Conservation (phyloP, 2,329 filamentous ascomycete species). For the Decorospora gaudefroyi region DNA sequence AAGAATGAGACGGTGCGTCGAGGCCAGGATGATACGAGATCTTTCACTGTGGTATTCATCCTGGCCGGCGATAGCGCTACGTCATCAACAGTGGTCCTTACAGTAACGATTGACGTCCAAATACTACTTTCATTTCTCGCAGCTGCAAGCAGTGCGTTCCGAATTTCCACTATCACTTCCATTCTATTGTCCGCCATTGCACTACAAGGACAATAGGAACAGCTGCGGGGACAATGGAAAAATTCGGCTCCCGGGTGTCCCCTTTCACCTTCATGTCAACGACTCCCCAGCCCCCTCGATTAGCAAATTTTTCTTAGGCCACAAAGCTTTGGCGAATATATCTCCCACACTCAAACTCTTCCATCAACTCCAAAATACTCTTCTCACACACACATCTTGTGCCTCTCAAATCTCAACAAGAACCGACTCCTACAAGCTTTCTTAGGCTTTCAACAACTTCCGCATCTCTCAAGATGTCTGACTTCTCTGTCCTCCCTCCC, state of each 20-base stretch:
- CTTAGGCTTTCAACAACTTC: neutral
- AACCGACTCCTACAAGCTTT: neutral
- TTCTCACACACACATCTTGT: neutral
- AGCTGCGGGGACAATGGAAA: conserved; percentile 9
- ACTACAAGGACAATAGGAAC: conserved; percentile 17
- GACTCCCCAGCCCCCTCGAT: conserved; percentile 15
- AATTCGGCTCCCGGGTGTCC: conserved; percentile 7
- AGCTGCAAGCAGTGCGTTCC: neutral
- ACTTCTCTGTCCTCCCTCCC: conserved; percentile 8
- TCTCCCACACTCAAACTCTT: neutral
- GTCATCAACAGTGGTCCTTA: neutral
- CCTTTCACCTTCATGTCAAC: conserved; percentile 22
- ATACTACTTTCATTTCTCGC: neutral
- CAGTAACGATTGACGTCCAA: conserved; percentile 1
- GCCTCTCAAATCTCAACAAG: neutral
- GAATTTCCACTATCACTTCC: neutral
- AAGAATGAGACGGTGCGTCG: neutral
- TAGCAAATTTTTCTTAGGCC: conserved; percentile 1
- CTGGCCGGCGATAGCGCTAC: neutral
- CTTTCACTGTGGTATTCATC: neutral
- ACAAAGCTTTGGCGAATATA: neutral
- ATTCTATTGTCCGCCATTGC: conserved; percentile 1
- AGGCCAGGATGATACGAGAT: too few species aligned
- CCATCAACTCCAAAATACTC: neutral
- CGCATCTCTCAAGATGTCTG: conserved; percentile 8